A percentile compares a stretch with the other conserved stretches of the same genome.
Conservation (phyloP, 2,329 filamentous ascomycete genomes). For the Colletotrichum sp. region DNA sequence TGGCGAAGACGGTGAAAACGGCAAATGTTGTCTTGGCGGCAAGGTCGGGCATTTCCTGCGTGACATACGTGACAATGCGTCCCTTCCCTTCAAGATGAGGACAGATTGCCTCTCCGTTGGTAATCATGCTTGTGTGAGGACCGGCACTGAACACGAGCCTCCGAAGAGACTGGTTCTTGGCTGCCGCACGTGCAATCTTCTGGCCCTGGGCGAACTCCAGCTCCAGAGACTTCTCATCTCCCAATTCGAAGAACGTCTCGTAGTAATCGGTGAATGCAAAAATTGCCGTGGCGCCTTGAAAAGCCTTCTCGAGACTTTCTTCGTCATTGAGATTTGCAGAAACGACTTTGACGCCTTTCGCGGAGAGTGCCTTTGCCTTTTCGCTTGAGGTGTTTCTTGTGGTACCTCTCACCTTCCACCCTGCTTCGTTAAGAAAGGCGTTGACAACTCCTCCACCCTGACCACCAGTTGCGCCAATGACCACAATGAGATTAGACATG, state of each 20-base stretch:
- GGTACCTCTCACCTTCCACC: constrained; percentile 31
- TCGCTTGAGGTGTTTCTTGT: constrained; percentile 32
- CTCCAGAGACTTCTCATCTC: not conserved
- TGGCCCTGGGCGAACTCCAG: not conserved
- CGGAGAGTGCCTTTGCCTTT: constrained; percentile 29
- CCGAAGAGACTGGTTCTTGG: not conserved
- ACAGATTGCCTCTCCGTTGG: not conserved
- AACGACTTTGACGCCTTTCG: constrained; percentile 32
- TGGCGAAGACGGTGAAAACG: not conserved
- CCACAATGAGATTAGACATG: constrained; percentile 26
- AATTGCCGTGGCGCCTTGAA: constrained; percentile 25
- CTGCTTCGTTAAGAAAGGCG: constrained; percentile 29
- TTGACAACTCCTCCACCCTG: constrained; percentile 35
- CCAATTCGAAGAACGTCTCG: not conserved
- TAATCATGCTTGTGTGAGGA: not conserved
- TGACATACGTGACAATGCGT: not conserved
- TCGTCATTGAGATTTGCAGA: constrained; percentile 45
- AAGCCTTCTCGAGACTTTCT: constrained; percentile 40
- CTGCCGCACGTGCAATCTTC: not conserved
- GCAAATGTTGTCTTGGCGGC: not conserved
- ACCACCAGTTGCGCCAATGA: constrained; percentile 34
- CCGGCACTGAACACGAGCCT: not conserved
- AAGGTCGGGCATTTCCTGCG: not conserved
- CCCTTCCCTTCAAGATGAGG: not conserved
- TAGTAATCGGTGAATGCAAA: not conserved